Evolutionary conservation across 129 eudicot species (phyloP), one percentile per base, ranked within the genome.

Genomic region (Heracleum sosnowskyi): DNA sequence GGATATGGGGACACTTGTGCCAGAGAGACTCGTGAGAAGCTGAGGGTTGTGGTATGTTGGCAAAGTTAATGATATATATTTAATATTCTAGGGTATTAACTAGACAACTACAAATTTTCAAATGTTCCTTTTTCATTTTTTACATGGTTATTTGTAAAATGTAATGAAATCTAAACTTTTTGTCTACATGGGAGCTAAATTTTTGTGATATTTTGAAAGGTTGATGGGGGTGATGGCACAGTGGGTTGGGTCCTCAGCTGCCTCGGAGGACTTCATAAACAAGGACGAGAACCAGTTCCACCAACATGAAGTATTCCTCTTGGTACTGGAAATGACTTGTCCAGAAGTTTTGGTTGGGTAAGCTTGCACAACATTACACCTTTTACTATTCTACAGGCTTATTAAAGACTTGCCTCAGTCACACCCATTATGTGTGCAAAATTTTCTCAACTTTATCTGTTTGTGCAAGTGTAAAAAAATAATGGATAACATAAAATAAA

Each of bases 331-430:
- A 96, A 96, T 74, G 99, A 96, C 80, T 83, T 96, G 51, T 90
- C 99, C 12, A 90, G 99, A 78, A 96, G 97, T 87, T 96, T 87
- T 69, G 97, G 97, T 81, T 96, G 99, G 99, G 99, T 96, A 86
- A 86, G 86, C 69, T 16, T 71, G 72, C 73, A 63, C 53, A 42
- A 39, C 33, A 1, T 40, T 78, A 33, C 35, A 29, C 15, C 64
- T 41, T 77, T 81, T 55, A 28, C 36, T 28, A 35, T 7, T 63
- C 36, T 63, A 28, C 70, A 63, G 20, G 17, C 36, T 63, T 63
- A 78, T 53, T 88, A 22, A 82, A 47, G 75, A 26, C 24, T 44
- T 73, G 26, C 29, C 13, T 24, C 64, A 55, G 29, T 55, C 29
- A 55, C 29, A n/a, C 33, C 68, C 17, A 60, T 60, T 60, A 0